Evolutionary conservation across 1,139 yeast genomes (phyloP).

Genomic region (Hansenula sp.): DNA sequence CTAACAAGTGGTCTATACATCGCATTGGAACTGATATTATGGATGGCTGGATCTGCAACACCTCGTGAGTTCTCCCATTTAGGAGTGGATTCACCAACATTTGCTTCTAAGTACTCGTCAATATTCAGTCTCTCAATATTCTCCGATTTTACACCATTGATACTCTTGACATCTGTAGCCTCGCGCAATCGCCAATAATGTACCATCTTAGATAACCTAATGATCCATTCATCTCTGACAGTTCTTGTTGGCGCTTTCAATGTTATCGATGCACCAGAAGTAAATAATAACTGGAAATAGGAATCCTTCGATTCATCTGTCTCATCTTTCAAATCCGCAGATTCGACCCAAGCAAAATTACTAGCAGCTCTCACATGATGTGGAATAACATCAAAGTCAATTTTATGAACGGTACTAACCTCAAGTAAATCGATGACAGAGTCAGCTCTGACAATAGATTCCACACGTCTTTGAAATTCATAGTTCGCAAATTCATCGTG

Average conservation of each 20-base stretch:
- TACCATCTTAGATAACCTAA: constrained; percentile 38
- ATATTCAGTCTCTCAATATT: constrained; percentile 48
- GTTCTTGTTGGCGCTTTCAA: constrained; percentile 52
- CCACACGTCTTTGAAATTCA: constrained; percentile 61
- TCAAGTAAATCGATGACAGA: constrained; percentile 59
- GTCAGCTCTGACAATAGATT: constrained; percentile 52
- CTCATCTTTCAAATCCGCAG: constrained; percentile 10
- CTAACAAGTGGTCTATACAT: constrained; percentile 54
- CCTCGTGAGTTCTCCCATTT: constrained; percentile 56
- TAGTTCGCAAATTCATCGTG: constrained; percentile 54
- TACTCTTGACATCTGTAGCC: constrained; percentile 37
- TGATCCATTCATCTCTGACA: constrained; percentile 66
- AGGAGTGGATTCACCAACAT: constrained; percentile 44
- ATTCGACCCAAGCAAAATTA: constrained; percentile 41
- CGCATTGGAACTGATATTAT: constrained; percentile 55
- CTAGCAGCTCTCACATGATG: constrained; percentile 30
- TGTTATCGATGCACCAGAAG: constrained; percentile 43
- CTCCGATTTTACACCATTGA: constrained; percentile 36
- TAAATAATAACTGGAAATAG: constrained; percentile 50
- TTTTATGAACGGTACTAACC: constrained; percentile 35
- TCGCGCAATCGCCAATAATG: constrained; percentile 58
- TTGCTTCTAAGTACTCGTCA: constrained; percentile 56
- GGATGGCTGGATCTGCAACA: constrained; percentile 46
- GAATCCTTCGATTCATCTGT: constrained; percentile 16
- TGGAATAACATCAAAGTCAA: constrained; percentile 27